Base-by-base conservation (phyloP, 108 stramenopile genomes). In the Schizochytrium sp. region DNA sequence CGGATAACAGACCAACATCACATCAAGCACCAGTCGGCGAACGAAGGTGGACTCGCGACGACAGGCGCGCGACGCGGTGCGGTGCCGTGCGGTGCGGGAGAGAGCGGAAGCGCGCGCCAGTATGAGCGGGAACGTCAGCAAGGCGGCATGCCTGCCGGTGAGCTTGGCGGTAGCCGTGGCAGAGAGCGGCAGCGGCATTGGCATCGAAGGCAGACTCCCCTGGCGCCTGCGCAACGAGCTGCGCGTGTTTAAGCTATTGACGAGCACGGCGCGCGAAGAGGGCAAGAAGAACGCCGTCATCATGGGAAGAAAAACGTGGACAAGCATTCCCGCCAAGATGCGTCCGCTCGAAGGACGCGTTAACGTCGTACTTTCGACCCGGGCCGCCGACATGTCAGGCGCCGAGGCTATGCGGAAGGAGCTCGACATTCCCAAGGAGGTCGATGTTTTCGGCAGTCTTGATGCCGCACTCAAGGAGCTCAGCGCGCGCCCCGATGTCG, bases 271-370 rank as follows among this genome's bases (percentile, higher is more conserved):
- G 34, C 28, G 41, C 34, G 69, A 16, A 23, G 57, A 94, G 47
- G 91, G 88, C 48, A 91, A 92, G 53, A 89, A 72, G 89, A 98
- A 99, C 91, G 99, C 98, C 6, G 98, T 98, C 71, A 94, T 99
- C 90, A 99, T 99, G 98, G 99, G 99, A 2, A 96, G 98, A n/a
- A 98, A 97, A 90, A 99, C 99, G 12, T 99, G 98, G 98, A 96
- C 97, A 58, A 96, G 96, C 88, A 98, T 99, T 88, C 98, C 99
- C 5, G 21, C 92, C 60, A 95, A 95, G 87, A 98, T 97, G 89
- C 96, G 98, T 21, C 99, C 99, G 0, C 90, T 99, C 41, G 88
- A 90, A 5, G 96, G 95, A 57, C 96, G 99, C 21, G 87, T 92
- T 72, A 99, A 99, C 93, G 96, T 99, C 41, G 95, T 99, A 23